Evolutionary conservation across 2,329 filamentous ascomycete species (phyloP), one percentile per base, ranked within the genome.

Genomic region (Chaetomium sp.): DNA sequence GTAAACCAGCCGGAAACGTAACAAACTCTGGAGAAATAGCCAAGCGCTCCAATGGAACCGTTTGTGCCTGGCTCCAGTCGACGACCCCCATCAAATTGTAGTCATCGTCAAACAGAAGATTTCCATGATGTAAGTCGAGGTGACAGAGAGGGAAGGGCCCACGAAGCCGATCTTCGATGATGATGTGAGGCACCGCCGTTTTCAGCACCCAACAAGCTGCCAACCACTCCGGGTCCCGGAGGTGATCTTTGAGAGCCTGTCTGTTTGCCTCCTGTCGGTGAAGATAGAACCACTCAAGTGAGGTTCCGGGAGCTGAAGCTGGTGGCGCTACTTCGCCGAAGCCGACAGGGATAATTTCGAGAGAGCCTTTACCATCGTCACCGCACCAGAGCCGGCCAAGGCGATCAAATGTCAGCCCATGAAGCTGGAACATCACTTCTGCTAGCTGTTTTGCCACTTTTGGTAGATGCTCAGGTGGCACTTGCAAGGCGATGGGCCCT

Each of bases 31-130:
- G 76, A 63, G 68, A 75, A 64, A 74, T 67, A 19, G 69, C 68
- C 57, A 74, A 61, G 8, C 68, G 72, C 68, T 75, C 73, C 19
- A 75, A 53, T 50, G 72, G 71, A 33, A 65, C 70, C 12, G 65
- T 63, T 65, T 74, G 70, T n/a, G 72, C 72, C 33, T 67, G 45
- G 62, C 69, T 73, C 74, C 73, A 76, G 63, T 74, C 73, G 45
- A 75, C 71, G 35, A 76, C 67, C 47, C 74, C 73, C 12, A 71
- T 73, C 54, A 75, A 59, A 65, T 74, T 75, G 67, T 75, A 76
- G 63, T 78, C 74, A 51, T 75, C 69, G 64, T 78, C 76, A 47
- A 77, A 77, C 3, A 76, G 74, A 57, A 78, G 64, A 62, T 78
- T 77, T 47, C 74, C 74, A 67, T 72, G 69, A 69, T 75, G 72